Base-by-base conservation (phyloP, 2,329 filamentous ascomycete species). In the Paecilomyces sp. region DNA sequence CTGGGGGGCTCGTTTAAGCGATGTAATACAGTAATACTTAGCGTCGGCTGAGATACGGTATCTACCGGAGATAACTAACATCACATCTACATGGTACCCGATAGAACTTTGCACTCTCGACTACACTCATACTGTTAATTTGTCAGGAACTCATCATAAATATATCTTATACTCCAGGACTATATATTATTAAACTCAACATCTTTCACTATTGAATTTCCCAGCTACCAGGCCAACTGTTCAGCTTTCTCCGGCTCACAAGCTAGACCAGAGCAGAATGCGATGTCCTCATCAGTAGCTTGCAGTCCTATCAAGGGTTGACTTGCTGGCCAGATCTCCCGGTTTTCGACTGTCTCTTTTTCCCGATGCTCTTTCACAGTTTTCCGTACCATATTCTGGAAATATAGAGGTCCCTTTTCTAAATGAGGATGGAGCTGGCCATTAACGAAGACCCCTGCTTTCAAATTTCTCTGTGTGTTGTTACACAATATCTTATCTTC, bases 401-500 rank as follows among this genome's bases (percentile, higher is more conserved):
- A 84, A 70, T 79, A 83, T 0, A 85, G 72, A 0, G 83, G 82
- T 0, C 83, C 82, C 68, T 85, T 82, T 70, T 88, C 85, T 70
- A 82, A 79, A 56, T 77, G 75, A 0, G 85, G 85, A 68, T 88
- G 85, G 70, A 88, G 74, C 68, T 86, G 81, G 57, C 85, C 85
- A 66, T 84, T 87, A 68, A 85, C 74, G 61, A 86, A 88, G 57
- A 87, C 78, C 7, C 84, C 84, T 0, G 82, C 78, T 68, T 85
- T 83, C 65, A 88, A 77, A 69, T 88, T 88, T 69, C 77, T 79
- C 67, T 88, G 85, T 1, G 83, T 80, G 12, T 78, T 79, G 64
- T 80, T 76, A 74, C 85, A 88, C 28, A 88, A 80, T 8, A 81
- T 77, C 67, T 87, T 87, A 74, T 88, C 85, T 70, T 88, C 85